Conservation (phyloP, 768 basidiomycete species). For the Arthromyces matolae region DNA sequence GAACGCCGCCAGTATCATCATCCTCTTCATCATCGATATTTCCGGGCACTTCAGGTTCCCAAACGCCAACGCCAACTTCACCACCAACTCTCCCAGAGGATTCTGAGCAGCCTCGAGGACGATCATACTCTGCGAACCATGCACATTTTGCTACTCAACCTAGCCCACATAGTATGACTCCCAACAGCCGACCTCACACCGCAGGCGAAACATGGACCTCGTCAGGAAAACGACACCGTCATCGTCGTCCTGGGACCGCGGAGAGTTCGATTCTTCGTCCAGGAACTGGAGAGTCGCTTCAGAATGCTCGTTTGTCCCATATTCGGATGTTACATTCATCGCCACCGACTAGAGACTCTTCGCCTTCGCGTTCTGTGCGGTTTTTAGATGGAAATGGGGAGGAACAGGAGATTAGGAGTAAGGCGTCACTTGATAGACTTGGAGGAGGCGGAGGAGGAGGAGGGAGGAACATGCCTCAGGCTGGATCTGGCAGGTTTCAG, state of each 20-base stretch:
- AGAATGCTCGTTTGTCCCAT: constrained; percentile 30
- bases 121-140: constrained; percentile 1
- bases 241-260: constrained; percentile 11
- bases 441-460: background rate
- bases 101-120: constrained; percentile 8
- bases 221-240: background rate
- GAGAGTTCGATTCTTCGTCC: constrained; percentile 15
- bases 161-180: background rate
- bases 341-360: constrained; percentile 36
- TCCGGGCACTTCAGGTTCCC: background rate
- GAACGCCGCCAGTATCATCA: background rate
- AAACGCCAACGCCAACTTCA: constrained; percentile 1
- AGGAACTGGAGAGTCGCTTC: constrained; percentile 24
- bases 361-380: constrained; percentile 43
- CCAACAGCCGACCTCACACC: background rate
- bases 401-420: constrained; percentile 6
- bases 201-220: background rate
- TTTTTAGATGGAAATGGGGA: constrained; percentile 30
- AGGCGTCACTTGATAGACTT: constrained; percentile 7
- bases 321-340: constrained; percentile 26
- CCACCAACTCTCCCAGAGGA: constrained; percentile 10
- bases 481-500: too few relatives aligned
- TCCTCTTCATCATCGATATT: too few relatives aligned
- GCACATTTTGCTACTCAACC: background rate
- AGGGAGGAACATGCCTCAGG: constrained; percentile 1